Base-by-base conservation (phyloP, 257 asterid genomes). In the Cinchona pubescens region DNA sequence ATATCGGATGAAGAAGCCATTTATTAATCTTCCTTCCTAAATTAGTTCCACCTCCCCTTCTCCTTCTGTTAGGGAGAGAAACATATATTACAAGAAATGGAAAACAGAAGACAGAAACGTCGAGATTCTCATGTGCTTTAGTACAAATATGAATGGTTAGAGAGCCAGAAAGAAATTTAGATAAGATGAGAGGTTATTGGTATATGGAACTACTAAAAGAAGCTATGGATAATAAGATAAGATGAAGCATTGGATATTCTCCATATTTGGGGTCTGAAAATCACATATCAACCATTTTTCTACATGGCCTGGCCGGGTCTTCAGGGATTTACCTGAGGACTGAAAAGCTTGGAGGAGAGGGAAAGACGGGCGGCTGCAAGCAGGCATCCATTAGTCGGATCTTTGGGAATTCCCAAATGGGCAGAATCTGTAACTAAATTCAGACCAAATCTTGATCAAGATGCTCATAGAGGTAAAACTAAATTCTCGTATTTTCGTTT, bases 1-100 rank as follows among this genome's bases (percentile, higher is more conserved):
- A 42, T 74, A 63, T 76, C 81, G 2, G 78, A 60, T 16, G 79
- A 55, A 51, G 46, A 37, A 38, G 81, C 83, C 90, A 86, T 86
- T 1, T 23, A 10, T 16, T 16, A 7, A n/a, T 25, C 13, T 16
- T 72, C 40, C 29, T 25, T 58, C 58, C 74, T 73, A n/a, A n/a
- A n/a, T n/a, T n/a, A n/a, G n/a, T n/a, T n/a, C n/a, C n/a, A n/a
- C 72, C 70, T 72, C 79, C 85, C 27, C 65, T 46, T 12, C 56
- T 79, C 6, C 32, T 14, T 5, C 3, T 3, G 0, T 42, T 72
- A 32, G 40, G 69, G 53, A 25, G 63, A 37, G 43, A 73, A 11
- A 45, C n/a, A 55, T 2, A 21, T 19, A 13, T 8, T 35, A 29
- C 32, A 45, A 61, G 72, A 34, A 40, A 35, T 25, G 49, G 27